A percentile compares a stretch with the other conserved stretches of the same genome.
phyloP scores from a whole-genome alignment of 2,329 filamentous ascomycete genomes.

The Claviceps pazoutovae region DNA sequence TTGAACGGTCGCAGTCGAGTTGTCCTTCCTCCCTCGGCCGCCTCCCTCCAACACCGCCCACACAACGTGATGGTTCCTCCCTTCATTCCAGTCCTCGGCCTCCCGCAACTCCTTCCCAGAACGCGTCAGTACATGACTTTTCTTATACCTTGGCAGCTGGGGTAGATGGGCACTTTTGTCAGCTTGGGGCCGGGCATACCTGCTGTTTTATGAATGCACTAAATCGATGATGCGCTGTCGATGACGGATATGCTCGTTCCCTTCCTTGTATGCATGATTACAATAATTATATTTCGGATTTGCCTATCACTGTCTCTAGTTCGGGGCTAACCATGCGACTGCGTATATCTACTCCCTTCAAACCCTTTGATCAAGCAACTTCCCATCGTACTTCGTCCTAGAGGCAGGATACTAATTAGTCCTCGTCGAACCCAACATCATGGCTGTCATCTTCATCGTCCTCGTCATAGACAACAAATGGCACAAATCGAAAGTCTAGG shows the following conservation, averaged over 20 bases:
- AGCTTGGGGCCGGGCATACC: not conserved
- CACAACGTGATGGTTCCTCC: not conserved
- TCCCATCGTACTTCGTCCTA: not conserved
- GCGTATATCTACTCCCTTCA: not conserved
- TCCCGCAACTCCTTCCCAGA: no score
- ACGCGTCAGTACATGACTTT: not conserved
- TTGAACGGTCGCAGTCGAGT: not conserved
- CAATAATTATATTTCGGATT: no score
- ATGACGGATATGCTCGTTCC: not conserved
- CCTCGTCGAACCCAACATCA: constrained; percentile 2
- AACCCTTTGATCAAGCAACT: not conserved
- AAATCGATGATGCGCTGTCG: not conserved
- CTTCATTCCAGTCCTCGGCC: constrained; percentile 1
- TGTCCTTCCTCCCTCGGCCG: not conserved
- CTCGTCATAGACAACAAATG: constrained; percentile 49
- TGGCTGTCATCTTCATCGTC: constrained; percentile 2
- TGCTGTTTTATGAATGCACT: not conserved
- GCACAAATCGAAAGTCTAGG: constrained; percentile 72
- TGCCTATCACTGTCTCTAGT: not conserved
- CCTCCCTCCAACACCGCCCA: constrained; percentile 1
- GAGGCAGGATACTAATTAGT: constrained; percentile 1
- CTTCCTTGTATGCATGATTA: no score
- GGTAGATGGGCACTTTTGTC: not conserved
- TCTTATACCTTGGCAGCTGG: not conserved
- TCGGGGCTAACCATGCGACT: not conserved